Conservation (phyloP, 2,329 filamentous ascomycete genomes). For the Leptodontidium sp. region DNA sequence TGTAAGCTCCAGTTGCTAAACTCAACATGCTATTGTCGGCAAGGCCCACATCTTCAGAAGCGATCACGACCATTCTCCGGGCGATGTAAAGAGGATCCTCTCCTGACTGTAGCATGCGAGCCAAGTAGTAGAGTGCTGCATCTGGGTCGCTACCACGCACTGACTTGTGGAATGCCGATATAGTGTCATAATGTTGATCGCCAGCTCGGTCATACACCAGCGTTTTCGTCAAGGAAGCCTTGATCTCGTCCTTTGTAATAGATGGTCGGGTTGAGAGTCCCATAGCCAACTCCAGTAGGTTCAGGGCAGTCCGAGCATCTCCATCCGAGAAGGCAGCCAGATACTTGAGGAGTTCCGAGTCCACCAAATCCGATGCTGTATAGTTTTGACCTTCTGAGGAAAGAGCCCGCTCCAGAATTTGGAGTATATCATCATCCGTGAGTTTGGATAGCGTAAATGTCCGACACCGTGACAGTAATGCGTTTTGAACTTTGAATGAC, state of each 20-base stretch:
- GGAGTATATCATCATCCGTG: slow-evolving; percentile 72
- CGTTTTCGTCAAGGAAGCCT: slow-evolving; percentile 85
- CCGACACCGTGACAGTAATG: slow-evolving; percentile 86
- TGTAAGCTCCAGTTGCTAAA: slow-evolving; percentile 86
- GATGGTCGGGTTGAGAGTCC: slow-evolving; percentile 71
- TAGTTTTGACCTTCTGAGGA: slow-evolving; percentile 59
- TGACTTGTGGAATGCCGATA: slow-evolving; percentile 96
- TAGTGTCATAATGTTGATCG: slow-evolving; percentile 97
- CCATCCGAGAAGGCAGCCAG: slow-evolving; percentile 89
- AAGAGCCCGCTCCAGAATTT: slow-evolving; percentile 81
- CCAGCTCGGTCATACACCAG: slow-evolving; percentile 94
- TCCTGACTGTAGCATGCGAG: slow-evolving; percentile 93
- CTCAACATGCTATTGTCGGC: slow-evolving; percentile 86
- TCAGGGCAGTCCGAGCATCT: slow-evolving; percentile 91
- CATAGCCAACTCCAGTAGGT: slow-evolving; percentile 89
- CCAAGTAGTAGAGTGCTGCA: slow-evolving; percentile 92
- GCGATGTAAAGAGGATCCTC: slow-evolving; percentile 95
- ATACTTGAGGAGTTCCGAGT: slow-evolving; percentile 80
- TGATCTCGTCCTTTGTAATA: slow-evolving; percentile 80
- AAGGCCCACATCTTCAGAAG: slow-evolving; percentile 91
- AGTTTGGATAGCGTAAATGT: slow-evolving; percentile 88
- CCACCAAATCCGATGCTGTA: slow-evolving; percentile 65
- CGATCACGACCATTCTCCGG: slow-evolving; percentile 91
- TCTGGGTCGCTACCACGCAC: slow-evolving; percentile 88
- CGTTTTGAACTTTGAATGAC: slow-evolving; percentile 89